Percentiles rank a stretch among this genome's conserved stretches.
These are phyloP conservation scores for Claviceps monticola DNA, from an alignment of 2,329 filamentous ascomycete species.

Conservation along the genomic window DNA sequence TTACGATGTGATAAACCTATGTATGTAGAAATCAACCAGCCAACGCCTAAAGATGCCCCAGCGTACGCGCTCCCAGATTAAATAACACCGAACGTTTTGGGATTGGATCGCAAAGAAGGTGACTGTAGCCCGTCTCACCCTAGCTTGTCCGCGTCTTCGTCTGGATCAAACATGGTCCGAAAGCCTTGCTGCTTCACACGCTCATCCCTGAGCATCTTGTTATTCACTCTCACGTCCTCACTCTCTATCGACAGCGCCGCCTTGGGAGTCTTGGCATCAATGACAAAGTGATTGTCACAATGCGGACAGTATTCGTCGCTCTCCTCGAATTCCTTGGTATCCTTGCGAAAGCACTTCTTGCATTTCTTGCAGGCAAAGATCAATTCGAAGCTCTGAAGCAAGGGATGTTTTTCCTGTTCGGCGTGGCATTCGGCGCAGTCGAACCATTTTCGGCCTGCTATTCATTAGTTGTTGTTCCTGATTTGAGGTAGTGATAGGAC, in stretches of 20 bases:
- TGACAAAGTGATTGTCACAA: constrained; percentile 96
- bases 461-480: background rate
- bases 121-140: constrained; percentile 36
- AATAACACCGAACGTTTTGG: background rate
- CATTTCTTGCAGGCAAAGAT: constrained; percentile 97
- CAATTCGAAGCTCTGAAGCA: constrained; percentile 75
- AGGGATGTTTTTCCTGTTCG: constrained; percentile 64
- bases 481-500: background rate
- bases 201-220: constrained; percentile 87
- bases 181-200: constrained; percentile 47
- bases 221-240: constrained; percentile 75
- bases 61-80: background rate
- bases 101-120: background rate
- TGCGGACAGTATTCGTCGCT: constrained; percentile 97
- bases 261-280: constrained; percentile 78
- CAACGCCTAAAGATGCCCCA: constrained; percentile 17
- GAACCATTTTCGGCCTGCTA: constrained; percentile 87
- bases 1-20: constrained; percentile 3
- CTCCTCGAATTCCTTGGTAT: constrained; percentile 84
- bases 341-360: constrained; percentile 94
- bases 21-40: constrained; percentile 12
- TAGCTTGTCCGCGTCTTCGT: constrained; percentile 59
- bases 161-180: constrained; percentile 62
- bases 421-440: constrained; percentile 92
- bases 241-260: constrained; percentile 76